phyloP scores from a whole-genome alignment of 2,329 filamentous ascomycete species.

The Geosmithia putterillii region DNA sequence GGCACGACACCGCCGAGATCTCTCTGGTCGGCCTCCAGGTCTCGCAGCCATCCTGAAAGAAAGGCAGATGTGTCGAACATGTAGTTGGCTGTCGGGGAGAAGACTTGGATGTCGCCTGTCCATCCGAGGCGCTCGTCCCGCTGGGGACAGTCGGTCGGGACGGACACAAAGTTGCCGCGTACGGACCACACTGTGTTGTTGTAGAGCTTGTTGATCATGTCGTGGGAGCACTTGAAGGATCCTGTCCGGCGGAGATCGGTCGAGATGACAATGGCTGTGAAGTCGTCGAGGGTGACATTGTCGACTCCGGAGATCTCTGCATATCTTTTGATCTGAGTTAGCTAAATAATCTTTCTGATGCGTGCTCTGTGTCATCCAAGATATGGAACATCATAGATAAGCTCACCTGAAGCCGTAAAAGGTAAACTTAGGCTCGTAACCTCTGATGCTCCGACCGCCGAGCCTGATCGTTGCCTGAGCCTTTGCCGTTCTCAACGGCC shows the following conservation, averaged over 20 bases:
- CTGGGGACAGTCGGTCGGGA: conserved; percentile 47
- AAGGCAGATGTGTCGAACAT: conserved; percentile 40
- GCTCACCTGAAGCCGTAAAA: conserved; percentile 40
- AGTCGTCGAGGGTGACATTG: conserved; percentile 3
- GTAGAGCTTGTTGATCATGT: conserved; percentile 39
- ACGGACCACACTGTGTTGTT: conserved; percentile 43
- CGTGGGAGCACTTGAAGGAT: conserved; percentile 37
- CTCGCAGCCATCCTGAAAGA: conserved; percentile 34
- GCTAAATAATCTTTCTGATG: too few species aligned
- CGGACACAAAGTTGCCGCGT: conserved; percentile 43
- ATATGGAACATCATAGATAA: too few species aligned
- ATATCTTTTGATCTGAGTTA: conserved; percentile 34
- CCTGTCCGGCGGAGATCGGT: conserved; percentile 39
- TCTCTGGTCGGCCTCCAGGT: conserved; percentile 19
- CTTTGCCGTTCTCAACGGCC: conserved; percentile 28
- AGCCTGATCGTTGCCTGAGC: conserved; percentile 25
- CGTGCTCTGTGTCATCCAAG: too few species aligned
- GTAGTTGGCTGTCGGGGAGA: conserved; percentile 36
- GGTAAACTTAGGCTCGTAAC: conserved; percentile 34
- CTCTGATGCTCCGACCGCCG: conserved; percentile 7
- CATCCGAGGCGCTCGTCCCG: conserved; percentile 41
- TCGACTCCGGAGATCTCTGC: conserved; percentile 2
- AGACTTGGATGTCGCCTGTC: conserved; percentile 38
- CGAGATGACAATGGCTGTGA: conserved; percentile 26
- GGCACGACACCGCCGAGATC: too few species aligned